Conservation (phyloP, 2,329 filamentous ascomycete species). For the Paraphaeosphaeria sporulosa region DNA sequence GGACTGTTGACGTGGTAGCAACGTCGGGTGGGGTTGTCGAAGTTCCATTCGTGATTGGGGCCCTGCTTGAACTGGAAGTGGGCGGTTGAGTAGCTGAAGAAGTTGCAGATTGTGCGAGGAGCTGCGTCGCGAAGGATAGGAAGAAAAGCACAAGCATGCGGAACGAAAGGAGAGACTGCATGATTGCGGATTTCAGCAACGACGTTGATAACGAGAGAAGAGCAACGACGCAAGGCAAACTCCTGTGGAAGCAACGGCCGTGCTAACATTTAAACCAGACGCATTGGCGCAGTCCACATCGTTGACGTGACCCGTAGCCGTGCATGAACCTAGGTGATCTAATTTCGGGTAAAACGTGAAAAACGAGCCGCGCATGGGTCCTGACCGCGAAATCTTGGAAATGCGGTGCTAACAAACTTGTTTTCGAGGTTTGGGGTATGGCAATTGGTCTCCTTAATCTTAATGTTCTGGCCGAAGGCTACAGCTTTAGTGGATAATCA, state of each 20-base stretch:
- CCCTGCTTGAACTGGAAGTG: conserved; percentile 35
- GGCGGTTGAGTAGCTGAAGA: conserved; percentile 34
- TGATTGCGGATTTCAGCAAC: conserved; percentile 29
- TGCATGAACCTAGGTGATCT: conserved; percentile 14
- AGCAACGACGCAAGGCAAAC: conserved; percentile 24
- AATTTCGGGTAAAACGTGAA: conserved; percentile 46
- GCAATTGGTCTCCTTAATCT: conserved; percentile 41
- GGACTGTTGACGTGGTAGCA: conserved; percentile 47
- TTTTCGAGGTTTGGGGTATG: conserved; percentile 26
- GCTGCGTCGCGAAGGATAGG: conserved; percentile 32
- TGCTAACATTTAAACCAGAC: conserved; percentile 26
- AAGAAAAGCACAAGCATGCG: conserved; percentile 44
- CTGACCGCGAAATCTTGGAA: conserved; percentile 12
- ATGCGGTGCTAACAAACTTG: conserved; percentile 28
- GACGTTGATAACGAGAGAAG: conserved; percentile 14
- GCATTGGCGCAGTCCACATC: conserved; percentile 2
- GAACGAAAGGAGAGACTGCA: conserved; percentile 43
- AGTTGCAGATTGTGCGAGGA: conserved; percentile 39
- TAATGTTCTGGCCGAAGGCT: conserved; percentile 23
- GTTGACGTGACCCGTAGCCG: conserved; percentile 35
- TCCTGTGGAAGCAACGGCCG: conserved; percentile 23
- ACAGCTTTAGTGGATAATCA: conserved; percentile 26
- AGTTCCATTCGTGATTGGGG: conserved; percentile 29
- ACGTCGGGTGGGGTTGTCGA: conserved; percentile 36
- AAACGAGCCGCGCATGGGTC: conserved; percentile 30